A percentile compares a stretch with the other conserved stretches of the same genome.
These are phyloP conservation scores for Podila clonocystis DNA, from an alignment of 192 early-diverging fungal genomes.

Conservation along the genomic window DNA sequence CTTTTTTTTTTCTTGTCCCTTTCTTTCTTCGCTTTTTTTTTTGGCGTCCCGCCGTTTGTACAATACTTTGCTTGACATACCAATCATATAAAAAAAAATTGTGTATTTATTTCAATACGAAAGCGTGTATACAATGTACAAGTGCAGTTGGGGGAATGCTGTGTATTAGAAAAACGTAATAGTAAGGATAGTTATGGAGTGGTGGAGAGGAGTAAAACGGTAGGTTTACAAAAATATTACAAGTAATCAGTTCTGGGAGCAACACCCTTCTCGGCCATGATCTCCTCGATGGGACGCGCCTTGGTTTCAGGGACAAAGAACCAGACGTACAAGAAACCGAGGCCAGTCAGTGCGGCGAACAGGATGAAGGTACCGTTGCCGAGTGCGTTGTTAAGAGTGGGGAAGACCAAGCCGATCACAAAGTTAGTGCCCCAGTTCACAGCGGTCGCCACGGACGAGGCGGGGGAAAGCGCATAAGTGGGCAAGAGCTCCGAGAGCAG, in stretches of 20 bases:
- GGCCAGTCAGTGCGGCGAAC: conserved; percentile 74
- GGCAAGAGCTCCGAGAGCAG: conserved; percentile 82
- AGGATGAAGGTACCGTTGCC: conserved; percentile 64
- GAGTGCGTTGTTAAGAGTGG: conserved; percentile 36
- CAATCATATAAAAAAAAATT: too few relatives aligned
- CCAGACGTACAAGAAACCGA: conserved; percentile 73
- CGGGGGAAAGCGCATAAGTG: conserved; percentile 75
- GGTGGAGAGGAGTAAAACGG: too few relatives aligned
- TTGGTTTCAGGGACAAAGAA: conserved; percentile 87
- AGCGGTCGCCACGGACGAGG: conserved; percentile 75
- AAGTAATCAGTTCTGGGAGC: conserved; percentile 36
- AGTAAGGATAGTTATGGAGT: too few relatives aligned
- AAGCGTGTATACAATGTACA: too few relatives aligned
- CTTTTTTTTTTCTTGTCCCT: neutral
- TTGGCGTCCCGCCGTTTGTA: neutral
- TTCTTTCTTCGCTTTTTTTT: neutral
- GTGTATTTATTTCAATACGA: too few relatives aligned
- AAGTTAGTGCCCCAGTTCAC: conserved; percentile 76
- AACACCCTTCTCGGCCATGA: conserved; percentile 55
- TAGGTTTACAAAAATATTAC: conserved; percentile 1
- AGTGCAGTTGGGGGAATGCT: too few relatives aligned
- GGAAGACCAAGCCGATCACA: conserved; percentile 56
- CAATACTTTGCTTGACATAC: too few relatives aligned
- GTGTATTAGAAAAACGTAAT: too few relatives aligned
- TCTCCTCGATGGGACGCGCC: conserved; percentile 74